phyloP scores from a whole-genome alignment of 164 flowering plant genomes.

The Paratinospora sagittata region DNA sequence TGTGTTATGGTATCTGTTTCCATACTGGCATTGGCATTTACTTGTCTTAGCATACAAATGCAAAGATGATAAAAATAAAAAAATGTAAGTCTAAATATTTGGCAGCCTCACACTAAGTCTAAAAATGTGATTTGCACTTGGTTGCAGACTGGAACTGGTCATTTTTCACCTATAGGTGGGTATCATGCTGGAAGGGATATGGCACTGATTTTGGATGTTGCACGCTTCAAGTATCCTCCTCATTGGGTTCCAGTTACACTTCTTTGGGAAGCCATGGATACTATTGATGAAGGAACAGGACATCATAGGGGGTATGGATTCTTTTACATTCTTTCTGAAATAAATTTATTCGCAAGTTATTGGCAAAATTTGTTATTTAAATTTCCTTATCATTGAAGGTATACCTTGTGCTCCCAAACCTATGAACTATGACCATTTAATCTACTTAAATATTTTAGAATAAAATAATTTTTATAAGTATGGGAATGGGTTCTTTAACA shows the following conservation, averaged over 20 bases:
- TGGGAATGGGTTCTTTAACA: too few species aligned
- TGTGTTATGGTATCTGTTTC: background rate
- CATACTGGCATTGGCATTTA: background rate
- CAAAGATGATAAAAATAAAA: too few species aligned
- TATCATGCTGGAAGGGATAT: slow-evolving; percentile 38
- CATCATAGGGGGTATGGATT: slow-evolving; percentile 31
- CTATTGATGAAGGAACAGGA: slow-evolving; percentile 33
- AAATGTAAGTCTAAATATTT: background rate
- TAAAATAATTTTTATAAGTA: too few species aligned
- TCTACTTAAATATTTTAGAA: too few species aligned
- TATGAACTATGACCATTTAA: too few species aligned
- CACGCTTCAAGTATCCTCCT: slow-evolving; percentile 47
- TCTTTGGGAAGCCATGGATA: slow-evolving; percentile 46
- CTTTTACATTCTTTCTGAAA: background rate
- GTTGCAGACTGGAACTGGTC: slow-evolving; percentile 40
- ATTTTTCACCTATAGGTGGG: slow-evolving; percentile 46
- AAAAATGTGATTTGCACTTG: background rate
- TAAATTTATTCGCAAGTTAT: background rate
- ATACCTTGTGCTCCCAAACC: background rate
- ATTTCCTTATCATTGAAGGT: background rate
- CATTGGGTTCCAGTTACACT: slow-evolving; percentile 40
- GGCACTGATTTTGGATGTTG: slow-evolving; percentile 41
- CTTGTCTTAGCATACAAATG: background rate
- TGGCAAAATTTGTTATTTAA: background rate
- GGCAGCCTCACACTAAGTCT: background rate